Evolutionary conservation across 495 filamentous ascomycete genomes (phyloP), one percentile per base, ranked within the genome.

Genomic region (Talaromyces liani): DNA sequence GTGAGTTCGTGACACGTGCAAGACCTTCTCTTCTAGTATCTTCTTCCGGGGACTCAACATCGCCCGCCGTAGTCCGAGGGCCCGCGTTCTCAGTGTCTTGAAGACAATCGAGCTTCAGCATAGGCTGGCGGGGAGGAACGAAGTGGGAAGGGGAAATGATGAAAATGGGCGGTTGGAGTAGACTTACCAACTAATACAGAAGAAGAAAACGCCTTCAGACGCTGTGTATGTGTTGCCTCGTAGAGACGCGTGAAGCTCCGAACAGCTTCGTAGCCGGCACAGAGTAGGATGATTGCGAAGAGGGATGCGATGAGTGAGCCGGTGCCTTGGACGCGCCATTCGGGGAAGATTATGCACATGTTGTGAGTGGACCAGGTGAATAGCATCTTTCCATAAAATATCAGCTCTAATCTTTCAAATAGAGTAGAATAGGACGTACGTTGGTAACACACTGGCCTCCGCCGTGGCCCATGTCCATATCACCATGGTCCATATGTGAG

Each of bases 321-420:
- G n/a, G 85, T 85, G 47, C 85, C 86, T 59, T 77, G 83, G 73
- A 98, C 79, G 70, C 88, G 94, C 94, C 94, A 98, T 77, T 86
- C 84, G 66, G 81, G 86, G 81, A 97, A 98, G 75, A 98, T 82
- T 70, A 98, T 93, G 82, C 94, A 98, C 64, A 98, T 89, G 75
- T 97, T 85, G 54, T 84, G 80, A 18, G 91, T 92, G 68, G 89
- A 83, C 95, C 94, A 98, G 60, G 92, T 98, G 76, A 98, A 98
- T 36, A 97, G 85, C 93, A 97, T 98, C 91, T 95, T 65, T 14
- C 18, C 31, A n/a, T 16, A 33, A 36, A 1, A 24, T 63, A 63
- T 65, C n/a, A 36, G 62, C 25, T 65, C 31, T 8, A 20, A 47
- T 29, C 47, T 25, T 27, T 36, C 27, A 45, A 49, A 18, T 14